These are phyloP conservation scores for Pyronema domesticum DNA, from an alignment of 495 filamentous ascomycete genomes.

Conservation along the genomic window DNA sequence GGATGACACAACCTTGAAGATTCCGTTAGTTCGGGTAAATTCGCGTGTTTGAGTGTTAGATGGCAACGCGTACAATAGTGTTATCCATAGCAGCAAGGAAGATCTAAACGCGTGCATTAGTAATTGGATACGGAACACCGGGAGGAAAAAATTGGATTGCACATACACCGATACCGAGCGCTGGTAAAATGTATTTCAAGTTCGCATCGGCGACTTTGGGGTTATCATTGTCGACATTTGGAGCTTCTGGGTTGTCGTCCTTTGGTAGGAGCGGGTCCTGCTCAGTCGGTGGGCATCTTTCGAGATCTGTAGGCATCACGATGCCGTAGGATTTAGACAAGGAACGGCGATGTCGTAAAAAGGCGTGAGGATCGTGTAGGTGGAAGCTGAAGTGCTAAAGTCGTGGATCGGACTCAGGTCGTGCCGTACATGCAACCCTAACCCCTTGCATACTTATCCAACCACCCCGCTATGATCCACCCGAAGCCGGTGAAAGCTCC, in stretches of 20 bases:
- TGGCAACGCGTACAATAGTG: constrained; percentile 36
- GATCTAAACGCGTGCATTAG: constrained; percentile 29
- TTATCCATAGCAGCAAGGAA: constrained; percentile 64
- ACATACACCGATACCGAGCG: constrained; percentile 40
- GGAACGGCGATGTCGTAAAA: too few species aligned
- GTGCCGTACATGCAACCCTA: too few species aligned
- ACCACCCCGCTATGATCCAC: too few species aligned
- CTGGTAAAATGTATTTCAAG: constrained; percentile 38
- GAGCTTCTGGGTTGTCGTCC: neutral
- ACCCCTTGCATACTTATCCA: too few species aligned
- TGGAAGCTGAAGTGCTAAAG: too few species aligned
- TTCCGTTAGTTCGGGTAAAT: neutral
- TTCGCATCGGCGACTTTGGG: constrained; percentile 23
- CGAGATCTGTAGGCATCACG: neutral
- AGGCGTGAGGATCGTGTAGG: too few species aligned
- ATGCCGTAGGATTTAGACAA: too few species aligned
- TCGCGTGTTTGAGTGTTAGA: neutral
- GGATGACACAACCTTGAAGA: constrained; percentile 38
- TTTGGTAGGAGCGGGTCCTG: neutral
- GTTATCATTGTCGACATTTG: constrained; percentile 2
- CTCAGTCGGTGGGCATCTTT: neutral
- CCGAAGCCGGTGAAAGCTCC: too few species aligned
- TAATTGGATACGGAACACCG: neutral
- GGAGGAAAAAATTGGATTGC: neutral
- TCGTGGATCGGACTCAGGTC: too few species aligned